Percentiles rank a stretch among this genome's conserved stretches.
Evolutionary conservation across 441 rosid genomes (phyloP).

Genomic region (Gossypium aridum): DNA sequence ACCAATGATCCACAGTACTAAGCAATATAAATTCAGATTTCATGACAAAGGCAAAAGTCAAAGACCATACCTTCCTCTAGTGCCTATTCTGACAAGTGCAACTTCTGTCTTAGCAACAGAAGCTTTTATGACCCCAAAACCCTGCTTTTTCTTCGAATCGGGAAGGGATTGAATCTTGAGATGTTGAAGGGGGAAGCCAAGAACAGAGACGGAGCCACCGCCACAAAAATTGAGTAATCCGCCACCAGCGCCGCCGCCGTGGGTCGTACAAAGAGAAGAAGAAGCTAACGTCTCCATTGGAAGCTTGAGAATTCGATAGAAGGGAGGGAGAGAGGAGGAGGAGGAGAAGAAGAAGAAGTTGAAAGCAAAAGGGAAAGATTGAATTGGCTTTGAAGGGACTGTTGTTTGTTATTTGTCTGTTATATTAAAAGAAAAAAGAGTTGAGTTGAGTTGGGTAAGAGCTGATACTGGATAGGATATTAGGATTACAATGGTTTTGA

Average conservation of each 20-base stretch:
- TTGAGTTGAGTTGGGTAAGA: constrained; percentile 3
- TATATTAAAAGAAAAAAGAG: not conserved
- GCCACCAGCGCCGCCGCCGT: constrained; percentile 20
- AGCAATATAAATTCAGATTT: constrained; percentile 1
- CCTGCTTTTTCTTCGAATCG: constrained; percentile 19
- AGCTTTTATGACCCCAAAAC: constrained; percentile 37
- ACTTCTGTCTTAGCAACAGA: constrained; percentile 68
- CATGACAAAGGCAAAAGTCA: not conserved
- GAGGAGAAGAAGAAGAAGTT: not conserved
- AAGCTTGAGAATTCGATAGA: not conserved
- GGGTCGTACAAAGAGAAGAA: constrained; percentile 28
- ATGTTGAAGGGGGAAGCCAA: constrained; percentile 44
- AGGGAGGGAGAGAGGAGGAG: not conserved
- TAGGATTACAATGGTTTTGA: constrained; percentile 1
- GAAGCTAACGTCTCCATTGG: constrained; percentile 36
- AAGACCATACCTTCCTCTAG: constrained; percentile 70
- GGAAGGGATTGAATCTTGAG: constrained; percentile 30
- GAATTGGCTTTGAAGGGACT: constrained; percentile 32
- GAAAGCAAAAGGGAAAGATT: constrained; percentile 15
- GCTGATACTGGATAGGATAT: constrained; percentile 24
- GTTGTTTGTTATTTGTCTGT: constrained; percentile 4
- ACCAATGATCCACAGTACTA: constrained; percentile 2
- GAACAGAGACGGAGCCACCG: constrained; percentile 48
- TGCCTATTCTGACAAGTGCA: constrained; percentile 74
- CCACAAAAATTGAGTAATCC: constrained; percentile 29